A percentile compares a stretch with the other conserved stretches of the same genome.
Conservation (phyloP, 2,329 filamentous ascomycete genomes). For the Sporothrix brasiliensis region DNA sequence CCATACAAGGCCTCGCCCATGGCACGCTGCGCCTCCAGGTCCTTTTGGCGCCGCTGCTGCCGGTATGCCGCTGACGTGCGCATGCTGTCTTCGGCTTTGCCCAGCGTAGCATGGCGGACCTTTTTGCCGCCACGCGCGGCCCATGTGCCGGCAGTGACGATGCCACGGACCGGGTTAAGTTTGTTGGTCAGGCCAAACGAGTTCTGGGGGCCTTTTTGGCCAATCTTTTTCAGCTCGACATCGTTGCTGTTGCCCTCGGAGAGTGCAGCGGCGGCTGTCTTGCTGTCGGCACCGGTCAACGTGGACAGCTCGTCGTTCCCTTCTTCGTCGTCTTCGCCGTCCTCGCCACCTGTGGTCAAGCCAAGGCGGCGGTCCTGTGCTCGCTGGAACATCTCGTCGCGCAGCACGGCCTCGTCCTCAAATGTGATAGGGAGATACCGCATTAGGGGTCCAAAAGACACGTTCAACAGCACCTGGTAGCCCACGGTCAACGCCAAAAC, state of each 20-base stretch:
- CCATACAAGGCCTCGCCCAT: slow-evolving; percentile 83
- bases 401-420: slow-evolving; percentile 90
- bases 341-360: slow-evolving; percentile 57
- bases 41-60: slow-evolving; percentile 54
- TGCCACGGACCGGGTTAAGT: slow-evolving; percentile 50
- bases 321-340: slow-evolving; percentile 41
- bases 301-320: slow-evolving; percentile 44
- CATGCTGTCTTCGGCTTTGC: slow-evolving; percentile 47
- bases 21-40: slow-evolving; percentile 71
- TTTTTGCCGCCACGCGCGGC: slow-evolving; percentile 54
- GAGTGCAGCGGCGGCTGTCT: not conserved
- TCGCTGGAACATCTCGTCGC: slow-evolving; percentile 84
- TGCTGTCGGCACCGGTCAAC: slow-evolving; percentile 38
- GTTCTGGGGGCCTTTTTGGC: slow-evolving; percentile 31
- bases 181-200: slow-evolving; percentile 39
- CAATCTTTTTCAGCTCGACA: slow-evolving; percentile 45
- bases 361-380: slow-evolving; percentile 73
- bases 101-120: slow-evolving; percentile 52
- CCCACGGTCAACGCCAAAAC: slow-evolving; percentile 68
- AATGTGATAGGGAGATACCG: slow-evolving; percentile 91
- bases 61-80: slow-evolving; percentile 54
- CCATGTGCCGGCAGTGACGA: slow-evolving; percentile 54
- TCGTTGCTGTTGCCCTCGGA: slow-evolving; percentile 39
- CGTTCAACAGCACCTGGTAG: slow-evolving; percentile 81
- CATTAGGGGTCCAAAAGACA: slow-evolving; percentile 81